Evolutionary conservation across 805 yeast genomes (phyloP).

Genomic region (Yamadazyma olivae): DNA sequence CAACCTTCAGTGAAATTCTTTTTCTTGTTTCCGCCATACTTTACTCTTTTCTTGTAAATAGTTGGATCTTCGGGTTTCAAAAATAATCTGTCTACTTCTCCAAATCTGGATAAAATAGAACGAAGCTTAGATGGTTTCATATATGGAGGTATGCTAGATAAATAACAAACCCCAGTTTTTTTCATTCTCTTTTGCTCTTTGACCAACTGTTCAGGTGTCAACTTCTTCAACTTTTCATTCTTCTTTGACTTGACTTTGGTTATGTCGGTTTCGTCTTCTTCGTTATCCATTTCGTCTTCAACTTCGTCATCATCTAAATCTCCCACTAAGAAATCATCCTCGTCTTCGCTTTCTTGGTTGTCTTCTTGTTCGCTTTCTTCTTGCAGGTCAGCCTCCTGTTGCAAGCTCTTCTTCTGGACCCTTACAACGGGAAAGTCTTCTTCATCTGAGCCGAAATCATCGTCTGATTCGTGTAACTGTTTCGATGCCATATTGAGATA

Average conservation of each 20-base stretch:
- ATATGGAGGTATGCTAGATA: constrained; percentile 90
- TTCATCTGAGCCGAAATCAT: constrained; percentile 12
- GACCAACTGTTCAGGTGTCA: constrained; percentile 54
- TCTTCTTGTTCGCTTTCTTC: constrained; percentile 13
- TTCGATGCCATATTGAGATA: no score
- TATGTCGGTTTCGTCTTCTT: constrained; percentile 8
- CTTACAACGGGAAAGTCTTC: constrained; percentile 13
- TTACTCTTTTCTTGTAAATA: constrained; percentile 63
- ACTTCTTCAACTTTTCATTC: constrained; percentile 46
- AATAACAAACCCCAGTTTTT: constrained; percentile 88
- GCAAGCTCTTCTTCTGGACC: constrained; percentile 12
- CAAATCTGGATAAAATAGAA: constrained; percentile 77
- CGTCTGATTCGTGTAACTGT: constrained; percentile 10
- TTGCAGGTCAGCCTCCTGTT: constrained; percentile 9
- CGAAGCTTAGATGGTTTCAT: constrained; percentile 94
- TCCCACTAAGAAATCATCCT: constrained; percentile 1
- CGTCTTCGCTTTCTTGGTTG: constrained; percentile 11
- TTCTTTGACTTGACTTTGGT: constrained; percentile 18
- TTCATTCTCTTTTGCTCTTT: constrained; percentile 54
- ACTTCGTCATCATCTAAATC: constrained; percentile 6
- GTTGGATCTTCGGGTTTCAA: constrained; percentile 80
- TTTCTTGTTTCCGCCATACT: constrained; percentile 90
- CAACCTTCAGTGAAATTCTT: constrained; percentile 90
- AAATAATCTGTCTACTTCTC: constrained; percentile 82
- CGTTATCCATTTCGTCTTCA: constrained; percentile 5